Evolutionary conservation across 2,329 filamentous ascomycete species (phyloP), one percentile per base, ranked within the genome.

Genomic region (Stachybotrys elegans): DNA sequence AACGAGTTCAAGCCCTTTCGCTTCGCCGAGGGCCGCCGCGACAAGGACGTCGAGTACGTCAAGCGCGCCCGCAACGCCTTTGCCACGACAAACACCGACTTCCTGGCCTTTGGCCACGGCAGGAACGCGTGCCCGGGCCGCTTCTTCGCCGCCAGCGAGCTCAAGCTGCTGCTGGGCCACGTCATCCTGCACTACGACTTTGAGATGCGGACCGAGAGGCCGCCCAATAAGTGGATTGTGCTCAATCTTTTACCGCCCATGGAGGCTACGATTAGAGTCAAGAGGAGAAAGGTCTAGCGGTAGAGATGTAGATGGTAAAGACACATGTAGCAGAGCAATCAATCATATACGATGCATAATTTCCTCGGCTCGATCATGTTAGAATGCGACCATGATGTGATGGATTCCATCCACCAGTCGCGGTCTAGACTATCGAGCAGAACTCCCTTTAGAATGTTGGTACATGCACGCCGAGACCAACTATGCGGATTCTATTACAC

Each of bases 81-180:
- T 38, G 58, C 62, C 1, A 63, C 60, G 9, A 63, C 63, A 2
- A 57, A 48, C n/a, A 48, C 52, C 6, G 61, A 67, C 4, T 59
- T 53, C 36, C 41, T 66, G 9, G 53, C 49, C 3, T 72, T 70
- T 43, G 70, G 70, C 21, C 40, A 41, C 31, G 46, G 46, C 4
- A 22, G 34, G 19, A 29, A 48, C 35, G 47, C 47, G 3, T 49
- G 47, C 32, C 47, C 47, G 6, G 44, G 47, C 13, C 32, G 40
- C 5, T 43, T 46, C 34, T 46, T 46, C 20, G 40, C 44, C 4
- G 40, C 40, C 6, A 46, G 29, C 40, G 39, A 42, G 25, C 16
- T 43, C 14, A 46, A 46, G 40, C 34, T 46, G 29, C 21, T 46
- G 9, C 34, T 46, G 39, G 40, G 22, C 12, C 25, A 43, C 22